A percentile compares a stretch with the other conserved stretches of the same genome.
phyloP scores from a whole-genome alignment of 1,284 basidiomycete species.

The Boletus chippewaensis region DNA sequence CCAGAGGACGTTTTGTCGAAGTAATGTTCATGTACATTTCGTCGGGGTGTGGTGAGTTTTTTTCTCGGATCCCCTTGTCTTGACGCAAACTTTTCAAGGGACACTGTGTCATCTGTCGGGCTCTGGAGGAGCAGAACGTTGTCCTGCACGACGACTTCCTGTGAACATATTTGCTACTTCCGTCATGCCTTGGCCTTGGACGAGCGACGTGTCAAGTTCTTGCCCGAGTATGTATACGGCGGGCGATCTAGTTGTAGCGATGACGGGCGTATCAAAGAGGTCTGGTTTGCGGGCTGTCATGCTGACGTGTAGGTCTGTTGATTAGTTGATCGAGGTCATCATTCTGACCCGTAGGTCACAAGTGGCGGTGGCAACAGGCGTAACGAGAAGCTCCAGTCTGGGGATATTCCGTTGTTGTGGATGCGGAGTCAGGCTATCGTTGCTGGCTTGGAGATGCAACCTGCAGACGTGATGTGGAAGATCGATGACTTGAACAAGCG shows the following conservation, averaged over 20 bases:
- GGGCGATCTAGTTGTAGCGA: constrained; percentile 14
- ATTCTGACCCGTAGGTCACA: constrained; percentile 4
- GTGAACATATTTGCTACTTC: constrained; percentile 29
- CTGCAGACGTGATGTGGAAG: constrained; percentile 26
- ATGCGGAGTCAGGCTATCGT: constrained; percentile 30
- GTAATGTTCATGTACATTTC: constrained; percentile 31
- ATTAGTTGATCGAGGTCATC: neutral
- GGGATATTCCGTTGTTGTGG: constrained; percentile 31
- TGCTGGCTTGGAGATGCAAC: constrained; percentile 22
- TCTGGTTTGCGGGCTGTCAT: constrained; percentile 35
- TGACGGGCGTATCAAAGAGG: constrained; percentile 29
- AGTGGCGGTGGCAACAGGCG: constrained; percentile 30
- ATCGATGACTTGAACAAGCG: constrained; percentile 25
- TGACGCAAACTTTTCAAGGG: constrained; percentile 17
- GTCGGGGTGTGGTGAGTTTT: constrained; percentile 33
- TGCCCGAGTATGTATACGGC: constrained; percentile 34
- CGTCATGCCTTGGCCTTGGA: constrained; percentile 35
- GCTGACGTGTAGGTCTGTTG: constrained; percentile 30
- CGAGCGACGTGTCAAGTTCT: constrained; percentile 38
- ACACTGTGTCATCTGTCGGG: constrained; percentile 35
- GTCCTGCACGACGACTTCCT: constrained; percentile 26
- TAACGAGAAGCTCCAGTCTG: constrained; percentile 27
- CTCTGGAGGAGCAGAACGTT: constrained; percentile 24
- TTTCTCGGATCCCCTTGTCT: neutral
- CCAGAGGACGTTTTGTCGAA: constrained; percentile 25